Percentiles rank a stretch among this genome's conserved stretches.
phyloP scores from a whole-genome alignment of 768 basidiomycete genomes.

The Trichaptum fuscoviolaceum region DNA sequence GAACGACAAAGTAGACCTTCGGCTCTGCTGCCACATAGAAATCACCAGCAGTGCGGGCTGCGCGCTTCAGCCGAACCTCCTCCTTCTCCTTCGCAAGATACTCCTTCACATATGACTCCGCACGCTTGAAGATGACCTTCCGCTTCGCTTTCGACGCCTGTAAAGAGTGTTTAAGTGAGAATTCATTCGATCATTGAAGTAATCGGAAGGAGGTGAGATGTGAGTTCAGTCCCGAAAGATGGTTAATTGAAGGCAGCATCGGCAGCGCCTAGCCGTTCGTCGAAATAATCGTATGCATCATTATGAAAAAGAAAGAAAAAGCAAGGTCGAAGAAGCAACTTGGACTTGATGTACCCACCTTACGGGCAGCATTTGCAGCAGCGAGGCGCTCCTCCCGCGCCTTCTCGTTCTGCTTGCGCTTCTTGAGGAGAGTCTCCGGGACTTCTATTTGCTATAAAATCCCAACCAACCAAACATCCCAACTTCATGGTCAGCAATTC shows the following conservation, averaged over 20 bases:
- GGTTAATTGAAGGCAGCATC: conserved; percentile 85
- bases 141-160: conserved; percentile 89
- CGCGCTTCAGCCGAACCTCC: conserved; percentile 92
- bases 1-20: conserved; percentile 96
- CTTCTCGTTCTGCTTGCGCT: conserved; percentile 97
- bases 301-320: conserved; percentile 27
- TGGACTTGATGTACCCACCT: conserved; percentile 48
- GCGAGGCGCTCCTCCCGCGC: conserved; percentile 88
- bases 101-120: conserved; percentile 97
- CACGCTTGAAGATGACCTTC: conserved; percentile 98
- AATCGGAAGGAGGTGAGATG: conserved; percentile 15
- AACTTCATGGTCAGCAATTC: conserved; percentile 4
- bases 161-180: conserved; percentile 10
- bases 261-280: conserved; percentile 71
- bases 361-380: conserved; percentile 78
- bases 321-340: conserved; percentile 6
- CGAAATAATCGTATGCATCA: conserved; percentile 84
- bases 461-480: conserved; percentile 13
- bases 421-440: conserved; percentile 99
- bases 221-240: conserved; percentile 87
- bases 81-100: conserved; percentile 90
- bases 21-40: conserved; percentile 97
- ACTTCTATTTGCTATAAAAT: conserved; percentile 78
- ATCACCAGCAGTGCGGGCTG: conserved; percentile 86
- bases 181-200: conserved; percentile 10